A percentile compares a stretch with the other conserved stretches of the same genome.
These are phyloP conservation scores for Cucumis hystrix DNA, from an alignment of 306 rosid species.

Conservation along the genomic window DNA sequence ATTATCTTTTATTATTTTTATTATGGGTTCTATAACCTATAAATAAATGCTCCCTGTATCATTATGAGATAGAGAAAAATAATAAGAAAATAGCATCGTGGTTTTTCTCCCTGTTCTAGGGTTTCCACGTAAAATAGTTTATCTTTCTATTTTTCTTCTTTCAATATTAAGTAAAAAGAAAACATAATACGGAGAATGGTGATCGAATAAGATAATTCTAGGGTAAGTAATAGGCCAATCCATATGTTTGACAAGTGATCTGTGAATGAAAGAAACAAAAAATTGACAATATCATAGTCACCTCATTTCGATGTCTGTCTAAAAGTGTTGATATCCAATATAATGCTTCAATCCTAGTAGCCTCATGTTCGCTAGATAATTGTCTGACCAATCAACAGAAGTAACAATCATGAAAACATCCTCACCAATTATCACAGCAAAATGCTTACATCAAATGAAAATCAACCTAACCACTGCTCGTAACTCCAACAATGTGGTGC, in stretches of 20 bases:
- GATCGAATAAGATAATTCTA: neutral
- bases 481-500: neutral
- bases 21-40: no score
- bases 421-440: neutral
- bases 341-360: constrained; percentile 90
- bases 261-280: neutral
- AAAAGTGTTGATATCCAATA: constrained; percentile 88
- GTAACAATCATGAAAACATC: constrained; percentile 17
- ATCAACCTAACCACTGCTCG: neutral
- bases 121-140: no score
- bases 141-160: no score
- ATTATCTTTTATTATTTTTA: no score
- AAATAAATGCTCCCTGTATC: no score
- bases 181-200: neutral
- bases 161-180: neutral
- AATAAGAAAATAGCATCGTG: no score
- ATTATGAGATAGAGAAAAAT: no score
- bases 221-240: neutral
- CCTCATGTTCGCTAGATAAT: constrained; percentile 84
- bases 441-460: neutral
- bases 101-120: no score
- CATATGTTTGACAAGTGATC: neutral
- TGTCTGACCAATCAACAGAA: constrained; percentile 56
- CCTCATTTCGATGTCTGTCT: constrained; percentile 71
- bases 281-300: constrained; percentile 16